phyloP scores from a whole-genome alignment of 805 yeast genomes.

The Soucietia sequanensis region DNA sequence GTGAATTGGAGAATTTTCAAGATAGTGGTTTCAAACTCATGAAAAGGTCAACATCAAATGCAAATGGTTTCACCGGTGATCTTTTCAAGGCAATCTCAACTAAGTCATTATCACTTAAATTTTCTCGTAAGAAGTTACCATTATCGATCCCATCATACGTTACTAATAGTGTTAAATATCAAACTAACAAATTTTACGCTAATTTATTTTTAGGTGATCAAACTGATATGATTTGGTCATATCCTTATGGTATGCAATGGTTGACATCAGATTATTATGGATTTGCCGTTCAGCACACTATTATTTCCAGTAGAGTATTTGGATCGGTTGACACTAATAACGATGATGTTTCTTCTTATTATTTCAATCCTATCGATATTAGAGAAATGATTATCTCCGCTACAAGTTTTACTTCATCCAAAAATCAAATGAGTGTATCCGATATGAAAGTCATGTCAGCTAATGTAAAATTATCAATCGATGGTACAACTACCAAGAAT shows the following conservation, averaged over 20 bases:
- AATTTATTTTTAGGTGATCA: slow-evolving; percentile 55
- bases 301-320: slow-evolving; percentile 32
- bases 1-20: no score
- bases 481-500: slow-evolving; percentile 11
- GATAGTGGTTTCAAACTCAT: no score
- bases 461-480: slow-evolving; percentile 30
- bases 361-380: slow-evolving; percentile 49
- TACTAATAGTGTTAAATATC: slow-evolving; percentile 4
- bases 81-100: slow-evolving; percentile 3
- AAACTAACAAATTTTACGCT: slow-evolving; percentile 66
- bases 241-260: slow-evolving; percentile 46
- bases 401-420: not conserved
- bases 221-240: slow-evolving; percentile 48
- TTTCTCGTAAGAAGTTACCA: not conserved
- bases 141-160: slow-evolving; percentile 19
- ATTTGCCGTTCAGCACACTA: slow-evolving; percentile 53
- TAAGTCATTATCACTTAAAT: not conserved
- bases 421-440: not conserved
- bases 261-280: slow-evolving; percentile 27
- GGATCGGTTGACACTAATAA: slow-evolving; percentile 41
- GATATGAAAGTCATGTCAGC: slow-evolving; percentile 45
- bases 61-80: slow-evolving; percentile 5
- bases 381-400: slow-evolving; percentile 47
- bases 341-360: slow-evolving; percentile 38
- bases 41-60: no score